These are phyloP conservation scores for Apostasia shenzhenica DNA, from an alignment of 106 monocot genomes.

Conservation along the genomic window DNA sequence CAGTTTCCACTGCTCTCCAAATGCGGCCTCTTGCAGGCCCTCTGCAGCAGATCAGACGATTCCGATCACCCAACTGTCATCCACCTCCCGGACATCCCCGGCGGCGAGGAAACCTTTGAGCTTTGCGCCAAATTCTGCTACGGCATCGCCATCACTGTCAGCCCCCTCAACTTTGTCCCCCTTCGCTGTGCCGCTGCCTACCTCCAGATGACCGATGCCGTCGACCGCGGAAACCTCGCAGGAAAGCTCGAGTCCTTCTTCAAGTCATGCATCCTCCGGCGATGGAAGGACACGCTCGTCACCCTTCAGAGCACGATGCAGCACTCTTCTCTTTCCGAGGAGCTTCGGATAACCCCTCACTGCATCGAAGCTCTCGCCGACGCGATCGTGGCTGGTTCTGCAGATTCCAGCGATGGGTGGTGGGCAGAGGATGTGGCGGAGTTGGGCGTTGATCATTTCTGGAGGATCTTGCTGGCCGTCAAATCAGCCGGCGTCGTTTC, in stretches of 20 bases:
- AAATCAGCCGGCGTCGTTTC: conserved; percentile 46
- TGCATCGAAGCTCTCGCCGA: conserved; percentile 56
- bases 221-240: conserved; percentile 53
- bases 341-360: conserved; percentile 44
- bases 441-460: conserved; percentile 54
- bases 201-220: conserved; percentile 62
- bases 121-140: conserved; percentile 90
- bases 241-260: conserved; percentile 77
- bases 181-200: conserved; percentile 64
- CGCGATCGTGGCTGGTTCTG: conserved; percentile 17
- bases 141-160: conserved; percentile 62
- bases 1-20: conserved; percentile 91
- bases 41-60: conserved; percentile 25
- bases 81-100: conserved; percentile 59
- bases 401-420: conserved; percentile 25
- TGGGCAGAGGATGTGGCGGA: conserved; percentile 69
- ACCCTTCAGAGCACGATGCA: conserved; percentile 43
- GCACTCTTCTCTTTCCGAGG: conserved; percentile 37
- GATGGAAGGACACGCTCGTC: conserved; percentile 74
- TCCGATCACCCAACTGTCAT: conserved; percentile 14
- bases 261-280: conserved; percentile 66
- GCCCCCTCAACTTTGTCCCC: conserved; percentile 55
- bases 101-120: conserved; percentile 73
- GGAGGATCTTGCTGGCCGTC: conserved; percentile 64
- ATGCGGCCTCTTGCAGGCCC: conserved; percentile 44